A percentile compares a stretch with the other conserved stretches of the same genome.
Conservation (phyloP, 768 basidiomycete species). For the Termitomyces sp. region DNA sequence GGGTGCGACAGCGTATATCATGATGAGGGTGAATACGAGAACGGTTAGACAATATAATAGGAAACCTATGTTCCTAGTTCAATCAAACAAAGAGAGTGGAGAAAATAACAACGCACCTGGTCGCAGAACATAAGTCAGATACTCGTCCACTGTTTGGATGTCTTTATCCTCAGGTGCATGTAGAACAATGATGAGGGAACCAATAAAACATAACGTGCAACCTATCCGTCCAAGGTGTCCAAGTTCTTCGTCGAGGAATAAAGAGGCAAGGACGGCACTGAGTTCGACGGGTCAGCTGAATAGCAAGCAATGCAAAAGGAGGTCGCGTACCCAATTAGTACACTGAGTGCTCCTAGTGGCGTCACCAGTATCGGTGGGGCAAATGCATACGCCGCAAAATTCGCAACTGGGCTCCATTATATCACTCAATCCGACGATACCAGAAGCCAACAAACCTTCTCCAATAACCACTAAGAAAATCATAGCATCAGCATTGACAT, state of each 20-base stretch:
- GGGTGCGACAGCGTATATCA: conserved; percentile 85
- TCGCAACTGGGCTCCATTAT: conserved; percentile 47
- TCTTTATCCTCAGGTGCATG: conserved; percentile 97
- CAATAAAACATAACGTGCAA: conserved; percentile 77
- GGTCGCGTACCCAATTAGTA: conserved; percentile 81
- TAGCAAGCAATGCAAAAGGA: neutral
- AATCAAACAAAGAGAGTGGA: neutral
- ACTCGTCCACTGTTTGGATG: conserved; percentile 89
- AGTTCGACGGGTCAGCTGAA: neutral
- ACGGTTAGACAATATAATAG: conserved; percentile 86
- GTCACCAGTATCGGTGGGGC: conserved; percentile 98
- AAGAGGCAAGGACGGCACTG: conserved; percentile 91
- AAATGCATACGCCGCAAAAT: conserved; percentile 96
- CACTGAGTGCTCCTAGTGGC: conserved; percentile 93
- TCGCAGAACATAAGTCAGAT: conserved; percentile 87
- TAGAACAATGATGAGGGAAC: conserved; percentile 90
- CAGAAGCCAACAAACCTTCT: conserved; percentile 52
- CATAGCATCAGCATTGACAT: conserved; percentile 5
- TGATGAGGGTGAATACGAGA: conserved; percentile 70
- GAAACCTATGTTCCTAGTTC: conserved; percentile 55
- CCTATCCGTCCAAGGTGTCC: conserved; percentile 89
- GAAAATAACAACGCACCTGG: conserved; percentile 52
- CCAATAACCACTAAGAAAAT: conserved; percentile 74
- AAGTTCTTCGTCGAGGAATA: conserved; percentile 88
- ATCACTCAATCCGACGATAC: neutral